Base-by-base conservation (phyloP, 441 rosid genomes). In the Erodium moschatum region DNA sequence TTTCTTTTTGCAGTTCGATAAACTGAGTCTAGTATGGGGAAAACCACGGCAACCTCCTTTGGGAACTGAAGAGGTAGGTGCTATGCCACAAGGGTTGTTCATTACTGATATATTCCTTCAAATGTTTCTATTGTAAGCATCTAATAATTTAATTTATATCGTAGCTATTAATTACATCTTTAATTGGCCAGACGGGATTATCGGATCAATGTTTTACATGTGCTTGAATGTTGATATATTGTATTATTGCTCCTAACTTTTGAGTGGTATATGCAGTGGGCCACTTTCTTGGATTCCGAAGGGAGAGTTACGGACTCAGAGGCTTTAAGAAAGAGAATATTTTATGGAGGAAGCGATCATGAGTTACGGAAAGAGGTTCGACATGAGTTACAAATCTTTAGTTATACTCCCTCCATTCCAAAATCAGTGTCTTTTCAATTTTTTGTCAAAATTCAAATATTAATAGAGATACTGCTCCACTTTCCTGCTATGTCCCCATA, bases 311-410 rank as follows among this genome's bases (percentile, higher is more conserved):
- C 80, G 68, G 91, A 89, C 80, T 71, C 96, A 67, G 76, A 83
- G 77, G 89, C 89, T 65, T 82, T 90, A 65, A 82, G 86, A 74
- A 85, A 83, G 78, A 90, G 97, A 84, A 82, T 95, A 71, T 92
- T 92, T 82, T 92, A 90, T 77, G 99, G 99, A 68, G 99, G 98
- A 82, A 83, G 87, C 75, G 97, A 90, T 67, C 90, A 83, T 78
- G 58, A 76, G 70, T 73, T 88, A 72, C 85, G 97, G 64, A 92
- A 71, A 81, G 90, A 90, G 98, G 99, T 92, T 68, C 76, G 81
- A 24, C 27, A 24, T 24, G 27, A 24, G 27, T 24, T 24, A 24
- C 27, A 24, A 58, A 6, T 58, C 0, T 58, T 8, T 20, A 19
- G 29, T 58, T 18, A 52, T 54, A 54, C 7, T 44, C 50, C 50